These are phyloP conservation scores for Tuber indicum DNA, from an alignment of 495 filamentous ascomycete genomes.

Conservation along the genomic window DNA sequence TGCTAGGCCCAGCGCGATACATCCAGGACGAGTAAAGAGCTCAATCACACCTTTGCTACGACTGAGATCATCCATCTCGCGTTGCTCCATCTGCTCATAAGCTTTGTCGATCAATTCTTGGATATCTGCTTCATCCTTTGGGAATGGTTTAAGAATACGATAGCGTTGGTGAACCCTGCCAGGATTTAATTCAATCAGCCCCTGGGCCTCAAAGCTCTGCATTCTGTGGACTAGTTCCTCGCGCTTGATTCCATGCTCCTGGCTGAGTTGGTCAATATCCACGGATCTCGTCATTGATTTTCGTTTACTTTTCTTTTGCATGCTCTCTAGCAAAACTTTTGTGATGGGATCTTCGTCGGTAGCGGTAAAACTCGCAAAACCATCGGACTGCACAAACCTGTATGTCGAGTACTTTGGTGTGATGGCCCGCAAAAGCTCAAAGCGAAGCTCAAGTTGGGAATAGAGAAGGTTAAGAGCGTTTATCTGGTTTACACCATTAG, in stretches of 20 bases:
- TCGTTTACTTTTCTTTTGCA: constrained; percentile 41
- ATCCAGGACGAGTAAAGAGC: constrained; percentile 48
- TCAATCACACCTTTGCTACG: constrained; percentile 49
- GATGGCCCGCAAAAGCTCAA: constrained; percentile 50
- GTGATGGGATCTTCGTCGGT: constrained; percentile 42
- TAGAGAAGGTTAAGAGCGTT: constrained; percentile 48
- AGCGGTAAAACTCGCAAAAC: constrained; percentile 32
- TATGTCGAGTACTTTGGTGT: constrained; percentile 54
- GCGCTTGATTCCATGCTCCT: constrained; percentile 35
- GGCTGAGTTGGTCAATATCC: constrained; percentile 45
- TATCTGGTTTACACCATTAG: constrained; percentile 36
- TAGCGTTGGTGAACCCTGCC: constrained; percentile 50
- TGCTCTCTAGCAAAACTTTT: constrained; percentile 26
- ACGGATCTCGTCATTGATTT: constrained; percentile 44
- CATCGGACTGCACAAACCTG: constrained; percentile 44
- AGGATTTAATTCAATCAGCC: constrained; percentile 47
- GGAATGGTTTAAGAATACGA: constrained; percentile 47
- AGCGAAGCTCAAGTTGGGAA: constrained; percentile 52
- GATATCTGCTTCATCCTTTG: constrained; percentile 43
- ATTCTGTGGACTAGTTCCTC: constrained; percentile 49
- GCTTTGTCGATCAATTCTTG: constrained; percentile 45
- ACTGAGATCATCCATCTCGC: constrained; percentile 49
- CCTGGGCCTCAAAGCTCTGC: constrained; percentile 47
- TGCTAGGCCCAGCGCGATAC: constrained; percentile 49
- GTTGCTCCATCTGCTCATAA: constrained; percentile 47